Evolutionary conservation across 345 rosid genomes (phyloP).

Genomic region (Kernera saxatilis): DNA sequence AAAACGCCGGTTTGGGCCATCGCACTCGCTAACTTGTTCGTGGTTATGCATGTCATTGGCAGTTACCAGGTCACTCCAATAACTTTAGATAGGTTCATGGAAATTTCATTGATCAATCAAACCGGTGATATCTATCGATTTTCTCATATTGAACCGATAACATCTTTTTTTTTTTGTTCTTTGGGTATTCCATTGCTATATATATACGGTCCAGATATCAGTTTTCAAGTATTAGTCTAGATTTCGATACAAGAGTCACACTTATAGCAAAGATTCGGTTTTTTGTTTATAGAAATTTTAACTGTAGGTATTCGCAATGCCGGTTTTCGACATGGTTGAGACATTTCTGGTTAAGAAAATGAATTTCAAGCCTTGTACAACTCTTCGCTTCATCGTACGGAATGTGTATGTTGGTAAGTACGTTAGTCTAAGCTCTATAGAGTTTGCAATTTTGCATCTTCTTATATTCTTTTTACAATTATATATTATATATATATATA

Average conservation of each 20-base stretch:
- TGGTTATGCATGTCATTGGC: constrained; percentile 63
- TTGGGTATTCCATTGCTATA: background rate
- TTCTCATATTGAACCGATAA: background rate
- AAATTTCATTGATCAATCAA: background rate
- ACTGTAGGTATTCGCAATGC: constrained; percentile 53
- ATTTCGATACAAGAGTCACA: background rate
- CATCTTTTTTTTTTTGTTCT: background rate
- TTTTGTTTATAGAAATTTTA: background rate
- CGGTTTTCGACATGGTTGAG: constrained; percentile 65
- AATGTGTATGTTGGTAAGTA: constrained; percentile 53
- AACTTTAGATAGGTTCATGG: background rate
- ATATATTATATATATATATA: no score
- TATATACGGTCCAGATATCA: background rate
- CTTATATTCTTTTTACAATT: no score
- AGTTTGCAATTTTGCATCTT: no score
- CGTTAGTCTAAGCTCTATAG: background rate
- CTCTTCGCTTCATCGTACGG: constrained; percentile 50
- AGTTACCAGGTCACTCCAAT: constrained; percentile 53
- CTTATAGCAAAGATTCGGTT: background rate
- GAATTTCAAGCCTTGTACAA: constrained; percentile 41
- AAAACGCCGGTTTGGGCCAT: constrained; percentile 60
- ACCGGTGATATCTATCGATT: background rate
- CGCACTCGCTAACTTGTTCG: constrained; percentile 50
- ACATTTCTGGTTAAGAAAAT: constrained; percentile 39
- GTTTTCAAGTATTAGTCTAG: background rate